phyloP scores from a whole-genome alignment of 257 asterid species.

The Linderniella brevidens region DNA sequence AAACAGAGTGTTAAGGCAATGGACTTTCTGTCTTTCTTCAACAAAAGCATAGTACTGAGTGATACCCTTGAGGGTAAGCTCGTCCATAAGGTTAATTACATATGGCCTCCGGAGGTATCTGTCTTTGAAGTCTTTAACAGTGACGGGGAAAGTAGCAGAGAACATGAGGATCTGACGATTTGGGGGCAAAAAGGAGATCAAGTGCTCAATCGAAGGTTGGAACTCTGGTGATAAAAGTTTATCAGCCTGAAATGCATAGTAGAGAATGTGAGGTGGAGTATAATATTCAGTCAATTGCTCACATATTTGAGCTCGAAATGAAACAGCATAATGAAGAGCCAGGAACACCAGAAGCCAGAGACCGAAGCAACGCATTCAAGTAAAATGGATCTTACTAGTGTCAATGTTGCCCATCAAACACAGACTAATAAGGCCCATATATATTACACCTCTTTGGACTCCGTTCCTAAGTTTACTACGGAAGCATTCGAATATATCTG shows the following conservation, averaged over 20 bases:
- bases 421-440: too few relatives aligned
- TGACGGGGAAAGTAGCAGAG: constrained; percentile 18
- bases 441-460: too few relatives aligned
- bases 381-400: too few relatives aligned
- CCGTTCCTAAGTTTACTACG: too few relatives aligned
- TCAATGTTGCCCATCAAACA: too few relatives aligned
- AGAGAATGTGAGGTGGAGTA: too few relatives aligned
- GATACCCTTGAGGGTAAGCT: constrained; percentile 85
- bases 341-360: too few relatives aligned
- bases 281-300: too few relatives aligned
- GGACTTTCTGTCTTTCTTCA: constrained; percentile 89
- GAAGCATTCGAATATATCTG: too few relatives aligned
- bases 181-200: constrained; percentile 49
- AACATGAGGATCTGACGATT: constrained; percentile 78
- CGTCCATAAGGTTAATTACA: constrained; percentile 84
- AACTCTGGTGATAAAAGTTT: constrained; percentile 89
- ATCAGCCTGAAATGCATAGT: constrained; percentile 58
- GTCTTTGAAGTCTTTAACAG: constrained; percentile 73
- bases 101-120: constrained; percentile 58
- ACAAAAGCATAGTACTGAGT: constrained; percentile 84
- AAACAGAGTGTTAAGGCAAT: constrained; percentile 2
- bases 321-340: too few relatives aligned
- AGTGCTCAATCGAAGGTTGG: constrained; percentile 72
- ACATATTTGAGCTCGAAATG: not conserved
- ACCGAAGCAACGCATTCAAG: too few relatives aligned